These are phyloP conservation scores for Boletus speciosus DNA, from an alignment of 768 basidiomycete species.

Conservation along the genomic window DNA sequence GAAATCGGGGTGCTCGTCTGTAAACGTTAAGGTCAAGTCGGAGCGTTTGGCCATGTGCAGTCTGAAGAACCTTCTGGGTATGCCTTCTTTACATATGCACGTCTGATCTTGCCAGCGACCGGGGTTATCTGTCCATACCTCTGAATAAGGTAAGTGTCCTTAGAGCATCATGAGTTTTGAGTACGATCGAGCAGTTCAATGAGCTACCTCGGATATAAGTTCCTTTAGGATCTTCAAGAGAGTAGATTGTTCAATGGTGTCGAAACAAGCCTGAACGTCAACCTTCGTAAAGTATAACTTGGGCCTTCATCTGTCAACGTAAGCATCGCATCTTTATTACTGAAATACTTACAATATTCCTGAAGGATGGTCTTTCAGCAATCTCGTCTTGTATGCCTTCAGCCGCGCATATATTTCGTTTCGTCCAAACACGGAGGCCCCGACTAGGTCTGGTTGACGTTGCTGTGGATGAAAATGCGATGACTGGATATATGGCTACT, in stretches of 20 bases:
- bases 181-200: neutral
- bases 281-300: conserved; percentile 94
- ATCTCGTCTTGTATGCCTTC: conserved; percentile 60
- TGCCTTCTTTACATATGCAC: conserved; percentile 58
- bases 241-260: conserved; percentile 89
- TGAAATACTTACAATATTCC: conserved; percentile 51
- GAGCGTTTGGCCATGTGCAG: neutral
- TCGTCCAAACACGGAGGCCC: conserved; percentile 77
- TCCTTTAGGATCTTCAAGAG: conserved; percentile 72
- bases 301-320: conserved; percentile 48
- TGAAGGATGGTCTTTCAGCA: conserved; percentile 37
- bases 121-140: conserved; percentile 65
- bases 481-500: neutral
- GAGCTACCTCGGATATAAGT: conserved; percentile 65
- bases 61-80: conserved; percentile 54
- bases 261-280: conserved; percentile 95
- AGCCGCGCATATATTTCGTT: conserved; percentile 79
- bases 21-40: neutral
- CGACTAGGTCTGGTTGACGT: conserved; percentile 58
- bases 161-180: neutral
- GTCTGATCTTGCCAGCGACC: conserved; percentile 52
- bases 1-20: conserved; percentile 79
- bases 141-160: conserved; percentile 75
- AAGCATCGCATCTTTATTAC: neutral
- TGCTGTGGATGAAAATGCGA: conserved; percentile 42